Base-by-base conservation (phyloP, 192 early-diverging fungal genomes). In the Gryganskiella cystojenkinii region DNA sequence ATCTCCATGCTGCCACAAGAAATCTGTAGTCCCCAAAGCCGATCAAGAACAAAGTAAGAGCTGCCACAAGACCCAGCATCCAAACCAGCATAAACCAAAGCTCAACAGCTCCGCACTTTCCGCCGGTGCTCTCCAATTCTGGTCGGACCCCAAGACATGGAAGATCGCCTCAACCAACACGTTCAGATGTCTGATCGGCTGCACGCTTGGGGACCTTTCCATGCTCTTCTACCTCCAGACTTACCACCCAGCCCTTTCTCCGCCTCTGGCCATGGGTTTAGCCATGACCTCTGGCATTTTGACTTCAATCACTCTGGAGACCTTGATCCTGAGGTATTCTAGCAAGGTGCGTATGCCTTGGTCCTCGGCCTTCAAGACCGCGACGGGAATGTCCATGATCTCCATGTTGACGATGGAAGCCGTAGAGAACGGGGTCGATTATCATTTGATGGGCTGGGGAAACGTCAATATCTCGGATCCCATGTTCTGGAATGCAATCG, bases 401-500 rank as follows among this genome's bases (percentile, higher is more conserved):
- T 84, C 83, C 1, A 88, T 88, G 86, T 31, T 86, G 30, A 83
- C 81, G 6, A 88, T 88, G 86, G 86, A 88, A 59, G 52, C 76
- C 0, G 80, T 81, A 13, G 86, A 88, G 61, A 88, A 88, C 61
- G 68, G 49, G 0, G 83, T 88, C 8, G 86, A 87, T 62, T 84
- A 79, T 81, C 79, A 84, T 55, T 51, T 87, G 50, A 87, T 76
- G 46, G 86, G 86, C 13, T 71, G 70, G 70, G 84, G 84, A 3
- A 67, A 84, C 28, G 82, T 87, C 1, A 49, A 74, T 35, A 34
- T 87, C 34, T 20, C 65, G 14, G 72, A 80, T 42, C 81, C 84
- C 17, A 40, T 70, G 11, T 87, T 87, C 53, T 87, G 86, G 86
- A 51, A 65, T 24, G 80, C 79, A 15, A 76, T 75, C 6, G 67